phyloP scores from a whole-genome alignment of 2,329 filamentous ascomycete species.

The Escovopsis weberi region DNA sequence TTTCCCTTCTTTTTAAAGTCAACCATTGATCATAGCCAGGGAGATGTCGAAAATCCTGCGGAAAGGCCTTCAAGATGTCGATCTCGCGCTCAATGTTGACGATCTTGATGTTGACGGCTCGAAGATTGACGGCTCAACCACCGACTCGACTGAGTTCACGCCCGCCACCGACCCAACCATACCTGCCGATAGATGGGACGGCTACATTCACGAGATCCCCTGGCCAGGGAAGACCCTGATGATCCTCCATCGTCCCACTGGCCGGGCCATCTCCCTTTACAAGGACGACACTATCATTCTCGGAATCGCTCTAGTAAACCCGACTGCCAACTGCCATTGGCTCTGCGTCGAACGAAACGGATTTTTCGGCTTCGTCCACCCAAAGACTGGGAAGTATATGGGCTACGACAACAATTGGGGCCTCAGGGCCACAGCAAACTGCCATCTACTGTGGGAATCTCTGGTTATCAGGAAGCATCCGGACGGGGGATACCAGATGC shows the following conservation, averaged over 20 bases:
- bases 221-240: not conserved
- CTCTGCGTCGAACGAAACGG: not conserved
- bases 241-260: not conserved
- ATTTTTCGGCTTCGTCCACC: not conserved
- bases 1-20: no score
- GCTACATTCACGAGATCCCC: not conserved
- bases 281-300: not conserved
- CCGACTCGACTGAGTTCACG: not conserved
- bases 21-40: no score
- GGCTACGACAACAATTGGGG: not conserved
- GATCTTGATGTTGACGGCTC: no score
- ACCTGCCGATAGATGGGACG: not conserved
- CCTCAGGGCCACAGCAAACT: not conserved
- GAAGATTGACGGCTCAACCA: no score
- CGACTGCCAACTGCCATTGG: not conserved
- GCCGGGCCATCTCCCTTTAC: not conserved
- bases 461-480: slow-evolving; percentile 1
- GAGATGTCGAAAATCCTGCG: no score
- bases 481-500: slow-evolving; percentile 3
- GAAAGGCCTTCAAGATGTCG: no score
- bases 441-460: not conserved
- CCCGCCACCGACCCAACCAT: not conserved
- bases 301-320: not conserved
- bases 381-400: not conserved
- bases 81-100: no score